Base-by-base conservation (phyloP, 164 flowering plant species). In the Stephania yunnanensis region DNA sequence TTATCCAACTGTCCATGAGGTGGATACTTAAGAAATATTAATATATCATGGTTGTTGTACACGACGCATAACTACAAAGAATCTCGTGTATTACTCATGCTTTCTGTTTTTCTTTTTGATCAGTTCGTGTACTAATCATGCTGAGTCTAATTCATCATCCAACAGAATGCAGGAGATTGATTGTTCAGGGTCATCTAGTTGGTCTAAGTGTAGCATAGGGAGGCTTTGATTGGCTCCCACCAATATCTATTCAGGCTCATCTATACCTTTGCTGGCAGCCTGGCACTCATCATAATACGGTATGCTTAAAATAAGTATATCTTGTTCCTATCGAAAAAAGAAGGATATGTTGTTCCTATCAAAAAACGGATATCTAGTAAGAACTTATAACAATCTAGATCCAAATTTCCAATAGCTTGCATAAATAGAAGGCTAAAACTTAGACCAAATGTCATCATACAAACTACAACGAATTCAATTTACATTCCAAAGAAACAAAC, bases 401-500 rank as follows among this genome's bases (percentile, higher is more conserved):
- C 25, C 25, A 25, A 25, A 25, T 25, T 36, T 36, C 42, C 42
- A 36, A 36, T 36, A 36, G 42, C 42, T 2, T 36, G 42, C 42
- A 46, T 17, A 53, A 46, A 19, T 22, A 7, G 15, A 15, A 12
- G 20, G 7, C 71, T 19, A 9, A 69, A 45, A n/a, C 13, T 70
- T 70, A 70, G 71, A 36, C 30, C 52, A 45, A 70, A 70, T 30
- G 7, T 71, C 30, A 30, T 71, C 10, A 13, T 31, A 72, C 29
- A 7, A 45, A 53, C 42, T 36, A 11, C 22, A 25, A 36, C 0
- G 42, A 68, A 36, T 72, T 20, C 52, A 20, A 42, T 36, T 46
- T 36, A 36, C 42, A 36, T 36, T 53, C 46, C 68, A 53, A 68
- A 42, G 71, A 44, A 70, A 81, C 87, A 80, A 69, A 92, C 98